Base-by-base conservation (phyloP, 306 rosid species). In the Quercus dentata region DNA sequence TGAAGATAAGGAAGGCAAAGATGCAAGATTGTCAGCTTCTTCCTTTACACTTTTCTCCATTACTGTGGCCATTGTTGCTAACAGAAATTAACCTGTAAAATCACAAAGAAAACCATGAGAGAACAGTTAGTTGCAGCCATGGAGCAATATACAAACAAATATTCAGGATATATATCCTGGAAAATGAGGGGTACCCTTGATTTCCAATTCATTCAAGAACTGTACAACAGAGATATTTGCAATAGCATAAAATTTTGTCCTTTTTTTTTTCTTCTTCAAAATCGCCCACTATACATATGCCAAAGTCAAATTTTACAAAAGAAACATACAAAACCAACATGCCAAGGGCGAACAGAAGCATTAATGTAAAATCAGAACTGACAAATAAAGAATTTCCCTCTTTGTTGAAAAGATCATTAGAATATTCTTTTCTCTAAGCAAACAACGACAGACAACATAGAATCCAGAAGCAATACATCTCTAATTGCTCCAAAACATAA, bases 11-110 rank as follows among this genome's bases (percentile, higher is more conserved):
- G 85, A 86, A 86, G 75, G 84, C 74, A 38, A 81, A 19, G 86
- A 82, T 41, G 17, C 35, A 52, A 71, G 55, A 19, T 27, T 81
- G 54, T 12, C 81, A 58, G 74, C 80, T 15, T 75, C 80, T 84
- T 63, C 82, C 19, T 68, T 84, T 54, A 23, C 76, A 33, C 80
- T 85, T 33, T 33, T 83, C 65, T 87, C 91, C 94, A 90, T 91
- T 35, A 38, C 73, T 78, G 59, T 63, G 64, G 55, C 58, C 69
- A 78, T 49, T 38, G 55, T 73, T 17, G 17, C 38, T 79, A 28
- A 74, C 44, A 72, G 51, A 27, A 12, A 79, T 64, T 61, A 74
- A 55, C 80, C 81, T 83, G 73, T 12, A 77, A 58, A 31, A 85
- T 7, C 10, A 2, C 64, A 61, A 78, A 75, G 49, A 21, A 69